A percentile compares a stretch with the other conserved stretches of the same genome.
Evolutionary conservation across 139 green algal species (phyloP).

Genomic region (Nannochloris sp.): DNA sequence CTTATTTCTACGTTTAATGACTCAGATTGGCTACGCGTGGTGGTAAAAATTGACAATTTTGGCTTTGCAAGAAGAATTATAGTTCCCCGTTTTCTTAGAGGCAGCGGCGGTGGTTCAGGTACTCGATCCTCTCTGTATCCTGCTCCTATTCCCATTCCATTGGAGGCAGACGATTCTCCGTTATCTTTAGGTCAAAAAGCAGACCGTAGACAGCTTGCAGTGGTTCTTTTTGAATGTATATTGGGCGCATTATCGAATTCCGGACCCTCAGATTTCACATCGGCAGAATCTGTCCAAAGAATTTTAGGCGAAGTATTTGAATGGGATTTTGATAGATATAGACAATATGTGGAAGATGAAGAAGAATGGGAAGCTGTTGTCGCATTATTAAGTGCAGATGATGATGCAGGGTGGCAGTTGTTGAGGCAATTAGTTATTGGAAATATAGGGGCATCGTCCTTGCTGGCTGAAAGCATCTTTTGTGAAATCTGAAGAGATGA

Average conservation of each 20-base stretch:
- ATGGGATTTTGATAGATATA: slow-evolving; percentile 18
- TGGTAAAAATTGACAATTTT: slow-evolving; percentile 78
- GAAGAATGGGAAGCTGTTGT: slow-evolving; percentile 26
- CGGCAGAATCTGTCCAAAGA: slow-evolving; percentile 1
- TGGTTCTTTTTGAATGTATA: slow-evolving; percentile 29
- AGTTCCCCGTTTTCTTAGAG: no score
- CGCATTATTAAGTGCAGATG: slow-evolving; percentile 37
- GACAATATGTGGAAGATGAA: slow-evolving; percentile 29
- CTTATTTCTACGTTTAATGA: slow-evolving; percentile 56
- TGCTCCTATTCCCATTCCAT: background rate
- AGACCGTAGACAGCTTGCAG: slow-evolving; percentile 12
- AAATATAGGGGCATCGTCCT: background rate
- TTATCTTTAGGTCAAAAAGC: slow-evolving; percentile 17
- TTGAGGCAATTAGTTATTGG: slow-evolving; percentile 24
- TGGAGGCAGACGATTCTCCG: slow-evolving; percentile 29
- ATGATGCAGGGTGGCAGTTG: slow-evolving; percentile 43
- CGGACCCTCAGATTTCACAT: background rate
- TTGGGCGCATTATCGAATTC: slow-evolving; percentile 5
- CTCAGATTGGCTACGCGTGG: slow-evolving; percentile 25
- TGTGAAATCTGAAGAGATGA: background rate
- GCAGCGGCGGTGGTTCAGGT: slow-evolving; percentile 4
- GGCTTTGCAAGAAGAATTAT: slow-evolving; percentile 40
- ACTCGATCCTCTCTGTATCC: background rate
- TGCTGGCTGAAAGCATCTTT: background rate
- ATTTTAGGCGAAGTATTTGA: slow-evolving; percentile 25